These are phyloP conservation scores for Xanthoceras sorbifolium DNA, from an alignment of 345 rosid genomes.

Conservation along the genomic window DNA sequence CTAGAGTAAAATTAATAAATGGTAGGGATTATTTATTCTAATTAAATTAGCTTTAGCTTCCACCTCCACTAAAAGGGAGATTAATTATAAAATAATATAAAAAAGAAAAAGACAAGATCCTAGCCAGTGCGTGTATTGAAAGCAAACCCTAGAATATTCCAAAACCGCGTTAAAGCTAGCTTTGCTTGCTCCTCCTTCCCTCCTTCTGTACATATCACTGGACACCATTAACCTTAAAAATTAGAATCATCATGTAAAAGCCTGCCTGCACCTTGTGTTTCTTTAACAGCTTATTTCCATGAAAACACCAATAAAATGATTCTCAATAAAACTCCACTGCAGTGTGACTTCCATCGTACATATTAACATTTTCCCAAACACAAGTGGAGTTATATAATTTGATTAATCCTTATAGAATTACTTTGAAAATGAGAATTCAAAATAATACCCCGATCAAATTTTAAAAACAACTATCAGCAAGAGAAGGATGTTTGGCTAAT, in stretches of 20 bases:
- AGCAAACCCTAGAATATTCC: slow-evolving; percentile 25
- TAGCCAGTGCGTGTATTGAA: slow-evolving; percentile 9
- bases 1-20: too few relatives aligned
- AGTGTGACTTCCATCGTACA: too few relatives aligned
- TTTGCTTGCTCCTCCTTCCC: neutral
- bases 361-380: too few relatives aligned
- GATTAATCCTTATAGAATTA: too few relatives aligned
- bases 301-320: too few relatives aligned
- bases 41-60: neutral
- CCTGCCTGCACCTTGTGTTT: neutral
- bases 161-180: slow-evolving; percentile 21
- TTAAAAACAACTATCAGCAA: too few relatives aligned
- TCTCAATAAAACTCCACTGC: neutral
- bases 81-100: neutral
- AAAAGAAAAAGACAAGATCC: neutral
- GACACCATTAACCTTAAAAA: neutral
- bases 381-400: too few relatives aligned
- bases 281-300: neutral
- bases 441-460: too few relatives aligned
- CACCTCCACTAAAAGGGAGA: neutral
- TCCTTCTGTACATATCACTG: neutral
- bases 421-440: too few relatives aligned
- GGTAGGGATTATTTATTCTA: too few relatives aligned
- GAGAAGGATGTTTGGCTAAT: too few relatives aligned
- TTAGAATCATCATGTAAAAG: neutral